Percentiles rank a stretch among this genome's conserved stretches.
phyloP scores from a whole-genome alignment of 2,329 filamentous ascomycete genomes.

The Bipolaris sorokiniana region DNA sequence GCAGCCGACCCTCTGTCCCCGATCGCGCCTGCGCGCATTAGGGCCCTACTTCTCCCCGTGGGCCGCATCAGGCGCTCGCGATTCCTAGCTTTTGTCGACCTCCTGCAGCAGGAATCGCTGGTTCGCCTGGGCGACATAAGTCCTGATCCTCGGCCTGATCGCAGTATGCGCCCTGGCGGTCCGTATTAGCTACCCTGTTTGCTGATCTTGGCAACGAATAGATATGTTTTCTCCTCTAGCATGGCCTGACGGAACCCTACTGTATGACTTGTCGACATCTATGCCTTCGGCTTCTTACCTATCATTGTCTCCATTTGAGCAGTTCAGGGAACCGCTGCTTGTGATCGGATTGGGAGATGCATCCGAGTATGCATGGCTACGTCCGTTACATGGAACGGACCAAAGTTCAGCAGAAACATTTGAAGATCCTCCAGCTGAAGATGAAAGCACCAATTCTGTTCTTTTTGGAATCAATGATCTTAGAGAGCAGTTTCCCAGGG shows the following conservation, averaged over 20 bases:
- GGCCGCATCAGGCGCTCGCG: conserved; percentile 83
- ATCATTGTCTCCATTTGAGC: conserved; percentile 84
- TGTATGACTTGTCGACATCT: conserved; percentile 86
- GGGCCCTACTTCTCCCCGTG: conserved; percentile 83
- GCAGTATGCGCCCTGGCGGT: conserved; percentile 66
- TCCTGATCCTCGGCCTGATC: conserved; percentile 81
- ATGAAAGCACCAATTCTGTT: conserved; percentile 47
- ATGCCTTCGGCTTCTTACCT: conserved; percentile 79
- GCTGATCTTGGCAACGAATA: conserved; percentile 53
- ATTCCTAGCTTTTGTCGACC: conserved; percentile 78
- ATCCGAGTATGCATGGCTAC: conserved; percentile 61
- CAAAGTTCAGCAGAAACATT: conserved; percentile 12
- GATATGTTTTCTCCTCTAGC: conserved; percentile 93
- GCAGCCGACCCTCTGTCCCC: conserved; percentile 87
- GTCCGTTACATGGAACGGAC: conserved; percentile 49
- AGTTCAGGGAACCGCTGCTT: conserved; percentile 82
- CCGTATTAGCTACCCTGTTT: conserved; percentile 26
- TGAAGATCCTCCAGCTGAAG: conserved; percentile 20
- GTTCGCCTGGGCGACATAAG: conserved; percentile 86
- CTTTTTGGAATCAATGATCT: conserved; percentile 72
- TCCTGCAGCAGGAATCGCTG: conserved; percentile 78
- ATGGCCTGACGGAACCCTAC: conserved; percentile 82
- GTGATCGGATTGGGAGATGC: conserved; percentile 88
- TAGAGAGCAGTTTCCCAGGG: conserved; percentile 74
- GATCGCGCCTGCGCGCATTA: conserved; percentile 83